Evolutionary conservation across 192 early-diverging fungal genomes (phyloP).

Genomic region (Chytriomyces confervae): DNA sequence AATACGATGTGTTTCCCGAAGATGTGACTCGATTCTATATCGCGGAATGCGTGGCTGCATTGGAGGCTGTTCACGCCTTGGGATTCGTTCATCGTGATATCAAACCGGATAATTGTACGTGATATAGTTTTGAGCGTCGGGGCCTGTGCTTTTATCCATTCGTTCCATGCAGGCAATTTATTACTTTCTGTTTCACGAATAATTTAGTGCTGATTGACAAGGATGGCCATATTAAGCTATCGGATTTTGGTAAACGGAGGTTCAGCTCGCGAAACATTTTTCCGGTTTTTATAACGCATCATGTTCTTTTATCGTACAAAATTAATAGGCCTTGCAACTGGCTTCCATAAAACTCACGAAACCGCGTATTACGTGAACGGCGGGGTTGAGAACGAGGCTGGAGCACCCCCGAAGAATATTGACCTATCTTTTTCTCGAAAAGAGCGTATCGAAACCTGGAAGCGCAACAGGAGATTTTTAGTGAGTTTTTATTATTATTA

Average conservation of each 20-base stretch:
- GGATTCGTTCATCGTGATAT: conserved; percentile 91
- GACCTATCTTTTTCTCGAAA: conserved; percentile 91
- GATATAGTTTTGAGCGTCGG: background rate
- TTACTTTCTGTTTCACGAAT: background rate
- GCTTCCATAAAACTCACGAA: conserved; percentile 99
- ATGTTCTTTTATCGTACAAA: background rate
- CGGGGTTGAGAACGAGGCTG: background rate
- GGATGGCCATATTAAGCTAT: conserved; percentile 98
- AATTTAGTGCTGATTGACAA: conserved; percentile 83
- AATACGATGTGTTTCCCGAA: conserved; percentile 95
- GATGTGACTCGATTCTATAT: conserved; percentile 99
- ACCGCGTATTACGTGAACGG: conserved; percentile 80
- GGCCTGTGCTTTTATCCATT: background rate
- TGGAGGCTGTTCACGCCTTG: conserved; percentile 90
- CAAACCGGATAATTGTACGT: conserved; percentile 65
- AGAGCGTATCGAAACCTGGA: conserved; percentile 98
- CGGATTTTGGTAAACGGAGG: conserved; percentile 74
- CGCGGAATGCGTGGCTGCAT: conserved; percentile 92
- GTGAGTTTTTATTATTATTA: conserved; percentile 40
- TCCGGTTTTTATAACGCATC: background rate
- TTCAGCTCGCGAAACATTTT: background rate
- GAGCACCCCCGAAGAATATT: conserved; percentile 71
- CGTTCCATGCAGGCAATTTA: background rate
- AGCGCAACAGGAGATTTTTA: conserved; percentile 91
- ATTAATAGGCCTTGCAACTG: conserved; percentile 87